Evolutionary conservation across 257 asterid species (phyloP).

Genomic region (Nicotiana knightiana): DNA sequence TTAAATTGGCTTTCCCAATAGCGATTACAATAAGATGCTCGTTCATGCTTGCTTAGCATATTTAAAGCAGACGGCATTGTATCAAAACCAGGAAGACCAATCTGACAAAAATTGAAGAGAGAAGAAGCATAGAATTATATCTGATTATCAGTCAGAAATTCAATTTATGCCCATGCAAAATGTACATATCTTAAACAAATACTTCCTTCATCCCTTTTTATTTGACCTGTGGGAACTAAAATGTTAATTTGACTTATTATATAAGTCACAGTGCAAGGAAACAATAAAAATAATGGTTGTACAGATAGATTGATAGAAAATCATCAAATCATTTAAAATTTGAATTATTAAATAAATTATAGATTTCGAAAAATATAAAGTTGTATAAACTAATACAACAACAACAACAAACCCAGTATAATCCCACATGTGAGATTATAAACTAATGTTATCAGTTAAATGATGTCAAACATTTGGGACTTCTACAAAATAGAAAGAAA

Average conservation of each 20-base stretch:
- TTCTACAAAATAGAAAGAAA: not conserved
- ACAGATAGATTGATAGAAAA: not conserved
- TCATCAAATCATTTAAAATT: not conserved
- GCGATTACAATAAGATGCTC: conserved; percentile 92
- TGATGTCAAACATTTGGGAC: not conserved
- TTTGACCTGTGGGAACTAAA: not conserved
- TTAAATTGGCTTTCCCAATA: conserved; percentile 98
- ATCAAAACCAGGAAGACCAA: conserved; percentile 99
- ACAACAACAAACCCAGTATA: no score
- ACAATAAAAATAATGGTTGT: not conserved
- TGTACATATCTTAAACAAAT: not conserved
- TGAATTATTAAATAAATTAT: not conserved
- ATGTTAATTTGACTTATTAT: not conserved
- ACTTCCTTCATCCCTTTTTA: not conserved
- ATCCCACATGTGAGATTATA: no score
- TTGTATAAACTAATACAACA: not conserved
- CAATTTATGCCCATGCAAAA: not conserved
- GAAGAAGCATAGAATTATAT: not conserved
- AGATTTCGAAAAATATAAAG: not conserved
- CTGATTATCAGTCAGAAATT: not conserved
- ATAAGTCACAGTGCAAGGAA: not conserved
- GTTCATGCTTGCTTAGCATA: conserved; percentile 92
- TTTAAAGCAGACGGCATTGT: conserved; percentile 95
- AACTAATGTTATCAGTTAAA: not conserved
- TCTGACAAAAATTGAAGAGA: conserved; percentile 45